Conservation (phyloP, 1,284 basidiomycete genomes). For the Termitomyces sp. region DNA sequence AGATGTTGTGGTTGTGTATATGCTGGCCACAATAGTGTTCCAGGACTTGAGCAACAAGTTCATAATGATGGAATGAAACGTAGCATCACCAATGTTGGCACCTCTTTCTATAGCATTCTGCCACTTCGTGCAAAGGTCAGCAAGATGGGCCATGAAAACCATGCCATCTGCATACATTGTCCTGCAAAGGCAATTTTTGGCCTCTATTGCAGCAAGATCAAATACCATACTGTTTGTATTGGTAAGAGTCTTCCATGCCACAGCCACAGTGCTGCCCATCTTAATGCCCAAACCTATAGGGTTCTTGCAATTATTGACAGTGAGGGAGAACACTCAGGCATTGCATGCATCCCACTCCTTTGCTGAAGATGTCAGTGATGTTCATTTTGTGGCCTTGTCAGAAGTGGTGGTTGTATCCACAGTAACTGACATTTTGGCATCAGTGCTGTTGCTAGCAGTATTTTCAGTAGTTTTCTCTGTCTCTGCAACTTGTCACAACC, state of each 20-base stretch:
- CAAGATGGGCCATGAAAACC: neutral
- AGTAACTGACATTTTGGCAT: no score
- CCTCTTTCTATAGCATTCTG: neutral
- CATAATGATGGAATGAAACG: neutral
- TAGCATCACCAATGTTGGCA: neutral
- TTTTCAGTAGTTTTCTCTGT: no score
- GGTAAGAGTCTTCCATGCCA: slow-evolving; percentile 4
- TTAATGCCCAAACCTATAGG: no score
- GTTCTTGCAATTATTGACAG: no score
- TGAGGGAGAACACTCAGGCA: no score
- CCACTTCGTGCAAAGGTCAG: slow-evolving; percentile 3
- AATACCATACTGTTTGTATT: neutral
- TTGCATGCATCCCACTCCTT: no score
- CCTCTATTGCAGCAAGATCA: slow-evolving; percentile 7
- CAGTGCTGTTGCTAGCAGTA: no score
- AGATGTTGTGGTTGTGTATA: neutral
- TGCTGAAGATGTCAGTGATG: no score
- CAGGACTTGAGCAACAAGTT: neutral
- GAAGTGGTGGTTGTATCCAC: no score
- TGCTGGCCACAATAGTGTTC: neutral
- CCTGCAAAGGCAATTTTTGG: slow-evolving; percentile 8
- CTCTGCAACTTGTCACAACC: no score
- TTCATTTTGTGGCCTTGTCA: no score
- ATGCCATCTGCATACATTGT: slow-evolving; percentile 1
- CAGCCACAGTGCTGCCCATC: no score